Evolutionary conservation across 75 land plant species (phyloP).

Genomic region (Pseudotsuga menziesii): DNA sequence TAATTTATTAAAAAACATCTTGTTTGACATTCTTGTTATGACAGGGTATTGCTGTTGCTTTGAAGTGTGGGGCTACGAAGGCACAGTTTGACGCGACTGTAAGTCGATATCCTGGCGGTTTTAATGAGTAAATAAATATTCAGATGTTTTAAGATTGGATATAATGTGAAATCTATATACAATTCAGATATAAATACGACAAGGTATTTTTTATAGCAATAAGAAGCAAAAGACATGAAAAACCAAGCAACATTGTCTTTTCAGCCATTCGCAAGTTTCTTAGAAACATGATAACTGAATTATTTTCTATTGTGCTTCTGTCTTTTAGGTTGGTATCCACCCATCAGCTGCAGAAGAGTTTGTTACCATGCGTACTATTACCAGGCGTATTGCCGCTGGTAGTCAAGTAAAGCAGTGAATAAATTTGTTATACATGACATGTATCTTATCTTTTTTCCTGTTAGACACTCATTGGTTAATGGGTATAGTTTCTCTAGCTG

Average conservation of each 20-base stretch:
- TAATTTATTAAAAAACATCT: not conserved
- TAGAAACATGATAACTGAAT: not conserved
- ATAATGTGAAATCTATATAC: not conserved
- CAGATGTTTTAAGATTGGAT: not conserved
- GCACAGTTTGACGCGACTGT: constrained; percentile 95
- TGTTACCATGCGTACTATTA: constrained; percentile 88
- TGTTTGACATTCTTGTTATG: not conserved
- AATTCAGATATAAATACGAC: no score
- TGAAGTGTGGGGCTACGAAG: constrained; percentile 97
- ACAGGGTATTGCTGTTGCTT: constrained; percentile 90
- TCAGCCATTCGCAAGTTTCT: not conserved
- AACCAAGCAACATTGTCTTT: not conserved
- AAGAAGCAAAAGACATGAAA: not conserved
- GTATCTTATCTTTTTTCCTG: not conserved
- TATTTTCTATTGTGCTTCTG: not conserved
- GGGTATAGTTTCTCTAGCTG: not conserved
- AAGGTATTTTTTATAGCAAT: not conserved
- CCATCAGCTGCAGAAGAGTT: constrained; percentile 98
- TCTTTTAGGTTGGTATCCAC: constrained; percentile 84
- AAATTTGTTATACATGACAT: not conserved
- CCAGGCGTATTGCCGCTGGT: constrained; percentile 58
- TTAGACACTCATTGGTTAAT: not conserved
- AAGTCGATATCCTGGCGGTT: constrained; percentile 12
- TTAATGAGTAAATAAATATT: not conserved
- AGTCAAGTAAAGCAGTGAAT: constrained; percentile 29